Evolutionary conservation across 208 protist genomes (phyloP), one percentile per base, ranked within the genome.

Genomic region (Leishmania lainsoni): DNA sequence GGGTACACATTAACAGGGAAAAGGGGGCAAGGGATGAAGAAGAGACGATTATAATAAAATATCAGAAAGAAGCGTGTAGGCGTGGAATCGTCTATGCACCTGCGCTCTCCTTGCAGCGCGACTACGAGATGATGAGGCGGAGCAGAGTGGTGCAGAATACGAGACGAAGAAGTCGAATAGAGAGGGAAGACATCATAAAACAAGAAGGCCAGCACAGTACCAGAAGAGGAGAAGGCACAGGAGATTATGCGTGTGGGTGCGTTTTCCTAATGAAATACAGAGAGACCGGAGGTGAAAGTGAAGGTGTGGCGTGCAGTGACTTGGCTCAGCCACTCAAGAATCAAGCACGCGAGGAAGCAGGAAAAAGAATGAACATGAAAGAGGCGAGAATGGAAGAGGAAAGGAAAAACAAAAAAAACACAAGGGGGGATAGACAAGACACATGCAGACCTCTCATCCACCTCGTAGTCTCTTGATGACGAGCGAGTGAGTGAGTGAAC

Each of bases 21-120:
- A 78, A 69, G 10, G 48, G 75, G 42, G 42, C 3, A 75, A 61
- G 49, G 65, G 71, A 76, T 76, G 52, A 75, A 17, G 72, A 20
- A 51, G 29, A 75, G 66, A 72, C 72, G 17, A 69, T n/a, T 12
- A 9, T 5, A 69, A 32, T 69, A 17, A 63, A 63, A 63, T 29
- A 22, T 63, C 3, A 22, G 26, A 63, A 63, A n/a, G 14, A 32
- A 63, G 26, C 22, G 16, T n/a, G 26, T 2, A 32, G 8, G 58
- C 6, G 58, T 29, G 58, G 58, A 29, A 45, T 45, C 2, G 58
- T n/a, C 58, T 63, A 63, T 29, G 26, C 6, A 26, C 58, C 9
- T 63, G 58, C 58, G 16, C 8, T 14, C 14, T 14, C 26, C 58
- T n/a, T 63, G 26, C 26, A 29, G 29, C 5, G 26, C 26, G 58